Percentiles rank a stretch among this genome's conserved stretches.
These are phyloP conservation scores for Pichia californica DNA, from an alignment of 805 yeast genomes.

Conservation along the genomic window DNA sequence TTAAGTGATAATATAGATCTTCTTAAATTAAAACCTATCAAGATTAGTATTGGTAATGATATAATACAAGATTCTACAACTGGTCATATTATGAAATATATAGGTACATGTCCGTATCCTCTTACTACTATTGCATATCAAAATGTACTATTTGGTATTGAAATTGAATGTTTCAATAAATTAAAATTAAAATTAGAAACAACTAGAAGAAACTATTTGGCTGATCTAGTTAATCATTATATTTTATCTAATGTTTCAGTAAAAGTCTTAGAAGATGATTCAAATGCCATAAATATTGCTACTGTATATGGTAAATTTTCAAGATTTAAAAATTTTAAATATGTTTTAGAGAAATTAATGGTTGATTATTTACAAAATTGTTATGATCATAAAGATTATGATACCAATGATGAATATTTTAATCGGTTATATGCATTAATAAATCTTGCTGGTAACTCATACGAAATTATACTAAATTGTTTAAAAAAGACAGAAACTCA, in stretches of 20 bases:
- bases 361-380: constrained; percentile 32
- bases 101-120: constrained; percentile 41
- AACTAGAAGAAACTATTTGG: constrained; percentile 38
- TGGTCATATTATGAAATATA: constrained; percentile 18
- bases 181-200: constrained; percentile 25
- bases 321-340: constrained; percentile 37
- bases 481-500: constrained; percentile 48
- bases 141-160: constrained; percentile 45
- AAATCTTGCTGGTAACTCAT: constrained; percentile 25
- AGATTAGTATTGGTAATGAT: constrained; percentile 29
- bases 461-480: constrained; percentile 42
- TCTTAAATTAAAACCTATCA: constrained; percentile 23
- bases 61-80: constrained; percentile 2
- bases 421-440: constrained; percentile 28
- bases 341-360: constrained; percentile 44
- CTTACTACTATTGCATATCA: constrained; percentile 39
- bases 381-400: constrained; percentile 28
- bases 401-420: constrained; percentile 23
- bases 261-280: constrained; percentile 13
- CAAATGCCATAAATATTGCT: constrained; percentile 22
- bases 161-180: constrained; percentile 30
- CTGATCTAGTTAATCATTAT: constrained; percentile 43
- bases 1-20: constrained; percentile 20
- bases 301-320: constrained; percentile 33
- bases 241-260: constrained; percentile 26